A percentile compares a stretch with the other conserved stretches of the same genome.
Conservation (phyloP, 495 filamentous ascomycete genomes). For the Lasiosphaeria hispida region DNA sequence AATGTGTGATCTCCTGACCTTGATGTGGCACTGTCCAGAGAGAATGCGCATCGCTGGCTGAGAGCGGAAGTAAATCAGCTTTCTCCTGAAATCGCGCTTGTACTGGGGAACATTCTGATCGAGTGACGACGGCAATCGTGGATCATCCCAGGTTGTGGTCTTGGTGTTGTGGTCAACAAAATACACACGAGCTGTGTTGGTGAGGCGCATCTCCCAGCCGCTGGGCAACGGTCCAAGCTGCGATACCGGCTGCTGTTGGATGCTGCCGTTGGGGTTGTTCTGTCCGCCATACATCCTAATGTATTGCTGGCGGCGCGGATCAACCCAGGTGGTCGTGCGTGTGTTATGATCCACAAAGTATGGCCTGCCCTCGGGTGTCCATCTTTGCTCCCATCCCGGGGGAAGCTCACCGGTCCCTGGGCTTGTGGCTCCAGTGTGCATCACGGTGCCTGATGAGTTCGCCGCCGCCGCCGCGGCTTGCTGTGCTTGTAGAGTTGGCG, state of each 20-base stretch:
- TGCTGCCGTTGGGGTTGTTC: constrained; percentile 75
- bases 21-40: constrained; percentile 96
- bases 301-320: constrained; percentile 95
- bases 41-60: constrained; percentile 94
- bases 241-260: constrained; percentile 96
- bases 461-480: constrained; percentile 51
- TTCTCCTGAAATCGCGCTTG: constrained; percentile 96
- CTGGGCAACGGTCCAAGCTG: constrained; percentile 95
- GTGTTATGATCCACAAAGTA: constrained; percentile 99
- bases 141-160: constrained; percentile 99
- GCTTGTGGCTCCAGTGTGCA: constrained; percentile 92
- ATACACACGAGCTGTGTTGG: constrained; percentile 95
- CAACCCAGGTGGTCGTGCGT: constrained; percentile 98
- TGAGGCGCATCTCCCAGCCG: constrained; percentile 99
- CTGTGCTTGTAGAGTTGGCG: constrained; percentile 73
- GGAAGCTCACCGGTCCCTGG: constrained; percentile 94
- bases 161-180: constrained; percentile 99
- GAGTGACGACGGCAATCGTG: constrained; percentile 87
- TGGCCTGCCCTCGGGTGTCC: constrained; percentile 87
- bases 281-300: constrained; percentile 93
- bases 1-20: constrained; percentile 92
- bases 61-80: constrained; percentile 98
- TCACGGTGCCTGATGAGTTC: constrained; percentile 69
- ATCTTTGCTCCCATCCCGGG: constrained; percentile 92
- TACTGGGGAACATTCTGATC: constrained; percentile 99